Evolutionary conservation across 2,329 filamentous ascomycete species (phyloP), one percentile per base, ranked within the genome.

Genomic region (Thermomyces lanuginosus): DNA sequence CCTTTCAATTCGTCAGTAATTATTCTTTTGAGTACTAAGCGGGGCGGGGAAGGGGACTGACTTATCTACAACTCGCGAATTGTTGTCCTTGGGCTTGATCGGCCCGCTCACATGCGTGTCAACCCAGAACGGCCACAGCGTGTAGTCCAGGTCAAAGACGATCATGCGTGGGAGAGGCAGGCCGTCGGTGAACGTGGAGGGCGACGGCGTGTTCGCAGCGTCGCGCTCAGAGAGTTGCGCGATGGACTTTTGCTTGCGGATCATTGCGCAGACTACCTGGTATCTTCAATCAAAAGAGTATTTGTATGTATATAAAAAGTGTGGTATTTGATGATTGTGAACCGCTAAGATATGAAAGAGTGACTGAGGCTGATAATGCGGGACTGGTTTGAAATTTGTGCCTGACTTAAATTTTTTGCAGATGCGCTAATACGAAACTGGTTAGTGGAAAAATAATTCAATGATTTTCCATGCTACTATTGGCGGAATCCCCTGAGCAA

Each of bases 81-180:
- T 58, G 34, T 57, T 54, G 35, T 72, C 68, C 37, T 62, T 64
- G 26, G 69, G 61, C 36, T 72, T 73, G 26, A 92, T 56, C 0
- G 83, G 84, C 5, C 72, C 67, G 13, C 72, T 70, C 41, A 89
- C 77, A 55, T 93, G 84, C 3, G 83, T 92, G 60, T 95, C 89
- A 1, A 92, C 76, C 86, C 86, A 95, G 57, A 93, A 93, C 4
- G 84, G 83, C 89, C 86, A 95, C n/a, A 95, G 65, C 0, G 89
- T 95, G 63, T 93, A 95, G 63, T 95, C 86, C 36, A 95, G 71
- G 51, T 95, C 89, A 58, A 95, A 93, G 36, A 89, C 79, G 42
- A 95, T 67, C 39, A 92, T 66, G 35, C 75, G 72, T 0, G 84
- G 84, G 1, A 92, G 66, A 0, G 82, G 79, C 0, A 72, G 66